These are phyloP conservation scores for Clathrospora elynae DNA, from an alignment of 2,329 filamentous ascomycete species.

Conservation along the genomic window DNA sequence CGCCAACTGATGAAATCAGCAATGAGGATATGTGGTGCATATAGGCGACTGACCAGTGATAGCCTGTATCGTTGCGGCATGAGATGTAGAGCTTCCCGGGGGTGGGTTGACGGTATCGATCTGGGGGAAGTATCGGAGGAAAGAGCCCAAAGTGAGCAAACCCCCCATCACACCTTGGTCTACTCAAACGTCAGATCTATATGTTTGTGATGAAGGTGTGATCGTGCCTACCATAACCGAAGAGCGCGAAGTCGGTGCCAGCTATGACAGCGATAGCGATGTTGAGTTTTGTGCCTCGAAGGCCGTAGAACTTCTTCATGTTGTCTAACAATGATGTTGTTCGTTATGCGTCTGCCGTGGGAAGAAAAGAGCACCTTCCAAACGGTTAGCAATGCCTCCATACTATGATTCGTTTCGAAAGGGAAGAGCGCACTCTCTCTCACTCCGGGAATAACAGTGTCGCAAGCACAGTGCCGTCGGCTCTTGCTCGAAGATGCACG, in stretches of 20 bases:
- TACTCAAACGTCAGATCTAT: slow-evolving; percentile 19
- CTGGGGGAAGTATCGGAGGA: slow-evolving; percentile 54
- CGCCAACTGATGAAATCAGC: slow-evolving; percentile 22
- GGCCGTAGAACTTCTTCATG: slow-evolving; percentile 63
- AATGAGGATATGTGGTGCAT: slow-evolving; percentile 20
- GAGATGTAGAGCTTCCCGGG: slow-evolving; percentile 34
- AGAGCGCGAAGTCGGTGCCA: slow-evolving; percentile 70
- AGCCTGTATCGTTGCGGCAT: slow-evolving; percentile 52
- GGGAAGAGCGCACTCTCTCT: too few relatives aligned
- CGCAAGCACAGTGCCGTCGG: too few relatives aligned
- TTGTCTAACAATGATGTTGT: slow-evolving; percentile 2
- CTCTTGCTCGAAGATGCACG: too few relatives aligned
- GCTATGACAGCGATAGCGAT: slow-evolving; percentile 73
- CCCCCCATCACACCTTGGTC: slow-evolving; percentile 62
- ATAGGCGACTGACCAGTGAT: slow-evolving; percentile 39
- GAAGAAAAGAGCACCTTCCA: neutral
- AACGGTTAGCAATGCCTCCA: neutral
- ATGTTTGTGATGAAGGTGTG: neutral
- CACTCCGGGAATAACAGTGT: too few relatives aligned
- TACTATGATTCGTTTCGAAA: too few relatives aligned
- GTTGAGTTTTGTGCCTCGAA: slow-evolving; percentile 67
- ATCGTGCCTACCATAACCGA: slow-evolving; percentile 62
- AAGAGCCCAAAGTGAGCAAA: slow-evolving; percentile 70
- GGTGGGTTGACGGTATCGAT: slow-evolving; percentile 49
- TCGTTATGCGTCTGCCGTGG: neutral